Conservation (phyloP, 768 basidiomycete species). For the Macrolepiota albuminosa region DNA sequence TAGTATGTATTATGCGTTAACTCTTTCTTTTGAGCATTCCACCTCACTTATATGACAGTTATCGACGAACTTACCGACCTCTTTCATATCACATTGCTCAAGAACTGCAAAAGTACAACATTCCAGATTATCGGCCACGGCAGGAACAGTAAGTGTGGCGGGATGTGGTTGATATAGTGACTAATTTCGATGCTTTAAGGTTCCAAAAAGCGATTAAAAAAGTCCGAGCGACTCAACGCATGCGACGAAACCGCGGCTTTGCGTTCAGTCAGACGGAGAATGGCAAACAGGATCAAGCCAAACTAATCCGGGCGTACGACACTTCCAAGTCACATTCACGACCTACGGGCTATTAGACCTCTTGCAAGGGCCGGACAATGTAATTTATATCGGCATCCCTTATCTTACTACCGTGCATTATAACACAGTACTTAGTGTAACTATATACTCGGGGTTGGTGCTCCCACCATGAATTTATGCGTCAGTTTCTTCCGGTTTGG, state of each 20-base stretch:
- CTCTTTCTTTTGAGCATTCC: conserved; percentile 4
- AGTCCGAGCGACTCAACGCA: conserved; percentile 95
- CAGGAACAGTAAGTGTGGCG: conserved; percentile 81
- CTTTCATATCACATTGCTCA: conserved; percentile 97
- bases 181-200: conserved; percentile 32
- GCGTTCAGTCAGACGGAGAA: conserved; percentile 98
- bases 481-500: neutral
- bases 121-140: conserved; percentile 92
- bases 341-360: conserved; percentile 68
- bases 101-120: conserved; percentile 98
- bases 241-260: conserved; percentile 95
- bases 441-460: neutral
- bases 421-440: conserved; percentile 3
- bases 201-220: conserved; percentile 99
- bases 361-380: conserved; percentile 30
- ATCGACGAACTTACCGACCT: conserved; percentile 85
- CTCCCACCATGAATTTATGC: too few species aligned
- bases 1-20: conserved; percentile 55
- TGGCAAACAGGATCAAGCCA: conserved; percentile 81
- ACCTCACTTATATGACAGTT: conserved; percentile 42
- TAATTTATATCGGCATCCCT: conserved; percentile 28
- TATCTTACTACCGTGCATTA: conserved; percentile 15
- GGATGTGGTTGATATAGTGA: neutral
- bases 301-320: conserved; percentile 83
- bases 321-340: conserved; percentile 70